Evolutionary conservation across 169 alveolate genomes (phyloP).

Genomic region (Sarcocystis neurona): DNA sequence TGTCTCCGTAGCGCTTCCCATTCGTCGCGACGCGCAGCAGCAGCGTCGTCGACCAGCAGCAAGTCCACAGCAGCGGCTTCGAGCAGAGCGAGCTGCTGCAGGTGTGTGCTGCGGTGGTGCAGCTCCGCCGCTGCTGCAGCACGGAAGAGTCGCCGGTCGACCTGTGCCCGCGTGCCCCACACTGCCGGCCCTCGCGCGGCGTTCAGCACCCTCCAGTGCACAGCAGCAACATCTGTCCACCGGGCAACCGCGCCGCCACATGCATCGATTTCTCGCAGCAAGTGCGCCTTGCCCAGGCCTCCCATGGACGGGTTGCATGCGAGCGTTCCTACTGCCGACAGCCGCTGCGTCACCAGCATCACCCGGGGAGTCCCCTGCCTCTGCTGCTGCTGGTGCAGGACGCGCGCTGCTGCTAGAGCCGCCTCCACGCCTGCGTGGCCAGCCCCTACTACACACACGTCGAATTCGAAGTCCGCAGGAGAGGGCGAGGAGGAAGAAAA

Average conservation of each 20-base stretch:
- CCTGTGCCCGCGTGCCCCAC: slow-evolving; percentile 89
- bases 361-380: background rate
- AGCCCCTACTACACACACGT: slow-evolving; percentile 91
- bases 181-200: slow-evolving; percentile 90
- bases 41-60: no score
- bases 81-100: background rate
- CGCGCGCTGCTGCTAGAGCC: slow-evolving; percentile 88
- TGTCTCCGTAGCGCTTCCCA: no score
- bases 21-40: no score
- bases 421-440: slow-evolving; percentile 95
- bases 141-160: slow-evolving; percentile 86
- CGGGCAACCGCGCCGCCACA: slow-evolving; percentile 89
- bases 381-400: slow-evolving; percentile 63
- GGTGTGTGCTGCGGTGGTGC: background rate
- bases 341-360: slow-evolving; percentile 1
- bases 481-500: background rate
- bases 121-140: slow-evolving; percentile 71
- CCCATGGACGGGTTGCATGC: slow-evolving; percentile 92
- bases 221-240: slow-evolving; percentile 87
- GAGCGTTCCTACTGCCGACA: slow-evolving; percentile 73
- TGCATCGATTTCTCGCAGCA: slow-evolving; percentile 92
- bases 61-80: background rate
- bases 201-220: slow-evolving; percentile 86
- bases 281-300: slow-evolving; percentile 92
- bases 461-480: slow-evolving; percentile 43